Evolutionary conservation across 31 red algal species (phyloP).

Genomic region (Pterothamnion heteromorphum): DNA sequence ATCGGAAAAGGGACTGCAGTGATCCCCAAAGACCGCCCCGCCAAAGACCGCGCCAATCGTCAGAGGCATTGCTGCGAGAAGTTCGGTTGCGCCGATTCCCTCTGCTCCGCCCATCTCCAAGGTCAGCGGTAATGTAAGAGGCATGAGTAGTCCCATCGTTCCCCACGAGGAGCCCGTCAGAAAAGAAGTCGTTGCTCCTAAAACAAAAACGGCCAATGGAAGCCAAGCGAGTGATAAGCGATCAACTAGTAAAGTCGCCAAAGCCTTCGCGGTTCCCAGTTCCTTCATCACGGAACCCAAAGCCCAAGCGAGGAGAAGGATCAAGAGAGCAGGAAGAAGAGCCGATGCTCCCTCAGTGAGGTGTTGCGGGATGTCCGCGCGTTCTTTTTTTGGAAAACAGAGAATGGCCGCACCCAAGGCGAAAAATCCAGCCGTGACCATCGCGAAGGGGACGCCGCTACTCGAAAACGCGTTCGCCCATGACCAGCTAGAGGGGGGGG

Average conservation of each 20-base stretch:
- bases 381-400: neutral
- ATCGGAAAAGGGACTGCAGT: slow-evolving; percentile 22
- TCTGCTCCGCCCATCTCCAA: neutral
- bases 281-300: neutral
- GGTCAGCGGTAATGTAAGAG: neutral
- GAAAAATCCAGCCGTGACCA: neutral
- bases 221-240: neutral
- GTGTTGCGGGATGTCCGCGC: neutral
- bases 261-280: neutral
- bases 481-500: neutral
- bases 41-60: slow-evolving; percentile 6
- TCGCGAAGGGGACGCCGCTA: neutral
- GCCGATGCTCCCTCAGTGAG: neutral
- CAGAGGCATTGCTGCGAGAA: neutral
- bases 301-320: neutral
- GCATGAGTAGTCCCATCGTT: slow-evolving; percentile 29
- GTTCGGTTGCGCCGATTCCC: too few relatives aligned
- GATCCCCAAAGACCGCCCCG: slow-evolving; percentile 41
- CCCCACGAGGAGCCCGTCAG: slow-evolving; percentile 23
- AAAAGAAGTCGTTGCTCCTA: neutral
- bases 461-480: neutral
- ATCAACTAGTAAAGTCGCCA: neutral
- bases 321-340: neutral
- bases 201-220: slow-evolving; percentile 3
- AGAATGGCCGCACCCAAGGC: neutral